A percentile compares a stretch with the other conserved stretches of the same genome.
Evolutionary conservation across 2,329 filamentous ascomycete species (phyloP).

Genomic region (Penicillium sp.): DNA sequence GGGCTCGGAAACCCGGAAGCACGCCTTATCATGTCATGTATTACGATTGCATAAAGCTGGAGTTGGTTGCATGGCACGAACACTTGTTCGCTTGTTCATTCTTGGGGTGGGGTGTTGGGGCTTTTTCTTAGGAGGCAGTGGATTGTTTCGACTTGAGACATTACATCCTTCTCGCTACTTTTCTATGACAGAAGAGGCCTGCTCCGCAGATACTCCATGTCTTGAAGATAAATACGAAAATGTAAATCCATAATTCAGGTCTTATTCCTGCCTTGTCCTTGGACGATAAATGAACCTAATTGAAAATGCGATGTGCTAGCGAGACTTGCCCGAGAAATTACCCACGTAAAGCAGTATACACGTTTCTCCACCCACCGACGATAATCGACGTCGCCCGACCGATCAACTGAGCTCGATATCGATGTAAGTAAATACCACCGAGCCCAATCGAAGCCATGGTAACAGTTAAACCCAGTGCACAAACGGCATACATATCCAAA

Average conservation of each 20-base stretch:
- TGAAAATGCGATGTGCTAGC: not conserved
- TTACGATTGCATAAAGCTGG: constrained; percentile 39
- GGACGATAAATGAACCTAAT: not conserved
- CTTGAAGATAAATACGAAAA: not conserved
- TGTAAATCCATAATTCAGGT: constrained; percentile 3
- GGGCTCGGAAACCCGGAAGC: not conserved
- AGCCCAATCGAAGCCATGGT: not conserved
- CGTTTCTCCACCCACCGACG: not conserved
- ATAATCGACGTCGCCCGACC: not conserved
- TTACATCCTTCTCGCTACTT: not conserved
- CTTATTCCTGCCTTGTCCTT: not conserved
- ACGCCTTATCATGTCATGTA: constrained; percentile 24
- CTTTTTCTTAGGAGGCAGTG: constrained; percentile 4
- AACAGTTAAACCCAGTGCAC: not conserved
- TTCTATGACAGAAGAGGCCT: not conserved
- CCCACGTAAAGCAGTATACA: not conserved
- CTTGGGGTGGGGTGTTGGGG: constrained; percentile 20
- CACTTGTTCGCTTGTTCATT: constrained; percentile 27
- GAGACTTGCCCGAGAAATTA: not conserved
- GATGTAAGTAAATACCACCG: not conserved
- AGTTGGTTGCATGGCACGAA: constrained; percentile 34
- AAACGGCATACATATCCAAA: not conserved
- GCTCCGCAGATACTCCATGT: not conserved
- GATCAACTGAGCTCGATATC: not conserved
- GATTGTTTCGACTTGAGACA: constrained; percentile 12